Evolutionary conservation across 352 stramenopile genomes (phyloP), one percentile per base, ranked within the genome.

Genomic region (Globisporangium ultimum): DNA sequence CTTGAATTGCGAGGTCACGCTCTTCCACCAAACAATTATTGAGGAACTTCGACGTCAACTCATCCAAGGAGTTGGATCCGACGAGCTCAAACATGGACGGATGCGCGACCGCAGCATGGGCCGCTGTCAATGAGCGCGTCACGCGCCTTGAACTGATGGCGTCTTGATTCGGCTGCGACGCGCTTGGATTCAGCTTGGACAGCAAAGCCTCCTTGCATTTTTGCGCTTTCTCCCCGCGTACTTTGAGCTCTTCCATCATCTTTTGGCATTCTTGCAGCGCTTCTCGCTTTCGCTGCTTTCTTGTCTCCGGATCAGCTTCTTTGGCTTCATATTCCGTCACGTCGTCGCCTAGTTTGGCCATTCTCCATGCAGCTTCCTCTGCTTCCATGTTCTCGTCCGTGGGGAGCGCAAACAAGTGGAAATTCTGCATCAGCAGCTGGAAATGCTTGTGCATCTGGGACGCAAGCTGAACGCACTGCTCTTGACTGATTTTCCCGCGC

Each of bases 381-480:
- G 40, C 13, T 45, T 45, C 40, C 8, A 41, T 21, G 9, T 17
- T 55, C 38, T 68, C 50, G 53, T 54, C 71, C 6, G 14, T 13
- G 1, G 48, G 15, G 8, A n/a, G 38, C 3, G 67, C 52, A 34
- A 89, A 60, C 46, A 89, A 24, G 62, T 90, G 73, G 58, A 85
- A 86, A 24, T 71, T 91, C 64, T 92, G 80, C 17, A 93, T 56
- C 52, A 95, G 42, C 7, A 95, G 67, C 63, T 95, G 86, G 24
- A 93, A 71, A 62, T 95, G 86, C 40, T 95, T 95, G 66, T 95
- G 86, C 80, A 95, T 93, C 50, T 95, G 86, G 4, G 86, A 95
- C 1, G 86, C 81, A 41, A 95, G 45, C 59, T 92, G 83, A 53
- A 92, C 83, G 43, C 85, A 91, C 58, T 93, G 86, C 34, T 74